phyloP scores from a whole-genome alignment of 2,329 filamentous ascomycete species.

The Remersonia thermophila region DNA sequence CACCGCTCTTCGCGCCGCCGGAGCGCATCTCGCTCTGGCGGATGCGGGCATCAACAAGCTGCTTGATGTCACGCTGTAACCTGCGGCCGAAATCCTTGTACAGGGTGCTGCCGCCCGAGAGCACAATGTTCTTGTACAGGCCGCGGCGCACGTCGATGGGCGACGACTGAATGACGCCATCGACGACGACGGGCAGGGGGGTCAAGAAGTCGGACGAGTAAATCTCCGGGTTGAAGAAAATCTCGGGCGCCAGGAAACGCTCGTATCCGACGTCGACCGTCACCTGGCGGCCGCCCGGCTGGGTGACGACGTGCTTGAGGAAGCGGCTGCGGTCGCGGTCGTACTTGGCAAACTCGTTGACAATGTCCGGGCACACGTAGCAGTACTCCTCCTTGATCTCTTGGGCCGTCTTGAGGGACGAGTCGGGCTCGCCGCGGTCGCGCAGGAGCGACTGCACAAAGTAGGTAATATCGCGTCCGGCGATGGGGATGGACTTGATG shows the following conservation, averaged over 20 bases:
- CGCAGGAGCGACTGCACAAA: conserved; percentile 94
- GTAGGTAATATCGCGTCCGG: conserved; percentile 95
- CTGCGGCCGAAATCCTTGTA: conserved; percentile 98
- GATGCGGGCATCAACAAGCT: conserved; percentile 87
- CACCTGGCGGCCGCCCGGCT: conserved; percentile 74
- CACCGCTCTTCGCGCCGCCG: conserved; percentile 84
- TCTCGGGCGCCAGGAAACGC: conserved; percentile 93
- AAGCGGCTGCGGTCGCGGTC: conserved; percentile 88
- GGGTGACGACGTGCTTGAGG: conserved; percentile 74
- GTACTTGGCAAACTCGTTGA: conserved; percentile 94
- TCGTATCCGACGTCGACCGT: conserved; percentile 93
- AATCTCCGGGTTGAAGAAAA: conserved; percentile 99
- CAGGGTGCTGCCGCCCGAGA: conserved; percentile 90
- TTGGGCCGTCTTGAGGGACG: conserved; percentile 92
- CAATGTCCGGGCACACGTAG: conserved; percentile 96
- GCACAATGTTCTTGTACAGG: conserved; percentile 98
- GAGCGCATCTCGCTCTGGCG: conserved; percentile 83
- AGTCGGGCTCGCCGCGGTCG: conserved; percentile 93
- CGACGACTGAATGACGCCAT: conserved; percentile 92
- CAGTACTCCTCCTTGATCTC: conserved; percentile 98
- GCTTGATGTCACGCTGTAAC: conserved; percentile 93
- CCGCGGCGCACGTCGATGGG: conserved; percentile 95
- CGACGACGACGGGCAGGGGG: conserved; percentile 84
- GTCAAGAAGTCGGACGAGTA: conserved; percentile 98
- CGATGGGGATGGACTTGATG: conserved; percentile 98